Conservation (phyloP, 495 filamentous ascomycete species). For the Thermothielavioides terrestris region DNA sequence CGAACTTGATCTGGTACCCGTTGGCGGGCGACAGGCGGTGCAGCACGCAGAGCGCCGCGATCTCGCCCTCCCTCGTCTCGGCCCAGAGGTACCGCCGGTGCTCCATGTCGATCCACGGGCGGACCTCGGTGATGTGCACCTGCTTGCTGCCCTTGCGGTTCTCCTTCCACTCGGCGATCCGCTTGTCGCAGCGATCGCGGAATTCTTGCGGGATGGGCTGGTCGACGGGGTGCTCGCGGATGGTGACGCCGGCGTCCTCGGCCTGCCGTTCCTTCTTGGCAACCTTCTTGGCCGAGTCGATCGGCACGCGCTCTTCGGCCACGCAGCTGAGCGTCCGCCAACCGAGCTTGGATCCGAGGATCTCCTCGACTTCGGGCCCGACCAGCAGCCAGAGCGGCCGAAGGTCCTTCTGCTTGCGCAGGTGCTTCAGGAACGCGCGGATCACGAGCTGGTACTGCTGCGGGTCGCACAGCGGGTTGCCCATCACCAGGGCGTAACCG, state of each 20-base stretch:
- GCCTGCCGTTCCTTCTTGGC: constrained; percentile 55
- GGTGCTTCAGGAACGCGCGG: constrained; percentile 59
- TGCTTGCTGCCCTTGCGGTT: constrained; percentile 67
- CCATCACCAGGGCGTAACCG: constrained; percentile 68
- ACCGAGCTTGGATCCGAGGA: constrained; percentile 64
- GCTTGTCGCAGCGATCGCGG: constrained; percentile 54
- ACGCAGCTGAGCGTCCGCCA: constrained; percentile 79
- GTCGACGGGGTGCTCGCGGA: constrained; percentile 55
- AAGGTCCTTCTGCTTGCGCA: constrained; percentile 59
- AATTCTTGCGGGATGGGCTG: constrained; percentile 54
- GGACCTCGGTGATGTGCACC: constrained; percentile 77
- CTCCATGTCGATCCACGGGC: constrained; percentile 66
- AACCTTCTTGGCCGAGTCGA: constrained; percentile 60
- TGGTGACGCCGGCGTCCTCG: constrained; percentile 67
- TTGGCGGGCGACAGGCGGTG: constrained; percentile 64
- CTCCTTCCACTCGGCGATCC: constrained; percentile 68
- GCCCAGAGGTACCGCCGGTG: constrained; percentile 81
- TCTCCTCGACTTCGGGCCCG: constrained; percentile 57
- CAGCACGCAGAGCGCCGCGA: constrained; percentile 65
- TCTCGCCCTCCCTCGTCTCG: constrained; percentile 53
- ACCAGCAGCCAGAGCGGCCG: constrained; percentile 78
- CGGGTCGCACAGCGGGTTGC: constrained; percentile 69
- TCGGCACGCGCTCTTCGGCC: constrained; percentile 74
- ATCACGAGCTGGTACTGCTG: constrained; percentile 64
- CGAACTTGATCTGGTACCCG: constrained; percentile 84